These are phyloP conservation scores for Phycomyces blakesleeanus DNA, from an alignment of 192 early-diverging fungal species.

Conservation along the genomic window DNA sequence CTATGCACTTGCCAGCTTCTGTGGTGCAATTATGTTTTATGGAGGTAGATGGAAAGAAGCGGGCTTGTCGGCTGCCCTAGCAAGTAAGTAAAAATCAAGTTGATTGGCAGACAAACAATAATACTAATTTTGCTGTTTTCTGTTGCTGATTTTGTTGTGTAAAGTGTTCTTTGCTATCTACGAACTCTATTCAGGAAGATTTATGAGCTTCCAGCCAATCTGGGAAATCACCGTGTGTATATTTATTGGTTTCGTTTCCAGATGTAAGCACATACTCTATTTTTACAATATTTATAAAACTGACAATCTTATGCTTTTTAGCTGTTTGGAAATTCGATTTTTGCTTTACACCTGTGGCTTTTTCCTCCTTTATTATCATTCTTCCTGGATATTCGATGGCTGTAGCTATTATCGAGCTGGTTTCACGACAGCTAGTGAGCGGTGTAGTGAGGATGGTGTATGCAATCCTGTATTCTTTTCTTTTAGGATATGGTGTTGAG, in stretches of 20 bases:
- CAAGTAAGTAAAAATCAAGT: slow-evolving; percentile 21
- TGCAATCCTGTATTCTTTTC: slow-evolving; percentile 73
- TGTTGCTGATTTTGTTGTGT: slow-evolving; percentile 11
- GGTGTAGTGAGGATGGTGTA: slow-evolving; percentile 85
- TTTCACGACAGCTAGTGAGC: slow-evolving; percentile 85
- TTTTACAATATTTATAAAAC: background rate
- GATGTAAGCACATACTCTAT: slow-evolving; percentile 21
- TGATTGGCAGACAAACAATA: slow-evolving; percentile 24
- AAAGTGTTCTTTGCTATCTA: slow-evolving; percentile 42
- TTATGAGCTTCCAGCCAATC: slow-evolving; percentile 43
- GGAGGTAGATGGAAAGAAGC: slow-evolving; percentile 67
- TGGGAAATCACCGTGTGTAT: slow-evolving; percentile 47
- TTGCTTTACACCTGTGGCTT: slow-evolving; percentile 62
- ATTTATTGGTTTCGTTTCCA: slow-evolving; percentile 43
- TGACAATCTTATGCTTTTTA: background rate
- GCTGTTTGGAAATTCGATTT: slow-evolving; percentile 44
- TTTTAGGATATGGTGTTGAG: slow-evolving; percentile 74
- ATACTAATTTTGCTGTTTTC: background rate
- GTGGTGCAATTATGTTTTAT: slow-evolving; percentile 64
- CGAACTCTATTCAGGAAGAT: slow-evolving; percentile 50
- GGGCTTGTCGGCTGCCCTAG: slow-evolving; percentile 48
- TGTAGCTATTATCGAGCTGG: slow-evolving; percentile 80
- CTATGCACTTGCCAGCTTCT: slow-evolving; percentile 54
- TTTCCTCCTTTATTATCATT: slow-evolving; percentile 60
- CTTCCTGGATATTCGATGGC: slow-evolving; percentile 81